Base-by-base conservation (phyloP, 176 grass and related monocot genomes). In the Hordeum marinum region DNA sequence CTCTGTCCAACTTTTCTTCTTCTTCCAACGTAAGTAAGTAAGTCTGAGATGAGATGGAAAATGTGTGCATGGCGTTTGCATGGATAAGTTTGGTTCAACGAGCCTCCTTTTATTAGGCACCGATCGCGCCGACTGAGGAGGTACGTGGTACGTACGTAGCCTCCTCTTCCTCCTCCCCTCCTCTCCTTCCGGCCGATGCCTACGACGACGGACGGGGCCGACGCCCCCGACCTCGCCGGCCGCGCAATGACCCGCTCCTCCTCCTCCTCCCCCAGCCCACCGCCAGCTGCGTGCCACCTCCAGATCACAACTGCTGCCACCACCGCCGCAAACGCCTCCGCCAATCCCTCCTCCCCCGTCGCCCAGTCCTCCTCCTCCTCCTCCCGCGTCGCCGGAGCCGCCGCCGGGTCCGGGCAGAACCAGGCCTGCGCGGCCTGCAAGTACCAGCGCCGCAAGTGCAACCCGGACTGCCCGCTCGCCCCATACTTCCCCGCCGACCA, bases 351-450 rank as follows among this genome's bases (percentile, higher is more conserved):
- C 8, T 92, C 83, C 40, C 46, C 72, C 57, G 8, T 72, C 79
- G 62, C 46, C 52, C 52, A 55, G 6, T 55, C 52, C 52, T 55
- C 52, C 72, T 57, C 29, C 62, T 39, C 82, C 43, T 27, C 57
- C 6, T 92, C 87, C 40, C 45, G 63, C 63, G 9, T 72, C 79
- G 62, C 45, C 50, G 10, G 46, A 50, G 46, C 46, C 46, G 46
- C 15, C 46, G 46, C 46, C 9, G 10, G 77, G 13, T 11, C 18
- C 1, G 71, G 37, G 20, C 68, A 41, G 46, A 90, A 60, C 84
- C 63, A 86, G 73, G 93, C 90, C 18, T 95, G 93, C 88, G 93
- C 93, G 12, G 83, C 88, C 55, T 95, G 93, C 88, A 92, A 86
- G 58, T 90, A 90, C 83, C 93, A 92, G 66, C 75, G 93, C 46